These are phyloP conservation scores for Claviceps pazoutovae DNA, from an alignment of 2,329 filamentous ascomycete species.

Conservation along the genomic window DNA sequence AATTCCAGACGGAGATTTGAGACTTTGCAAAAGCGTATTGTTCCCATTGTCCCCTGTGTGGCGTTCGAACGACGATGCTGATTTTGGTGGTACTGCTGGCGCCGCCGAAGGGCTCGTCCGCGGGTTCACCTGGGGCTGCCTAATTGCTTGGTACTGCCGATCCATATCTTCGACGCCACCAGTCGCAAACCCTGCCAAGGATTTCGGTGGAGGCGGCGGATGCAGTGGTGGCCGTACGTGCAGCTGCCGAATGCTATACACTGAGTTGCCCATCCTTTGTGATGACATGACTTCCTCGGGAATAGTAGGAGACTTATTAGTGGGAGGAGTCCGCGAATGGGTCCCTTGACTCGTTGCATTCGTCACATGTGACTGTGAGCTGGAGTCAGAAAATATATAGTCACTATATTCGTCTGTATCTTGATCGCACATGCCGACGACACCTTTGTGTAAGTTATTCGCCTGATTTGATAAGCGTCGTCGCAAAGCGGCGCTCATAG, in stretches of 20 bases:
- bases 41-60: neutral
- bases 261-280: neutral
- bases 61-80: neutral
- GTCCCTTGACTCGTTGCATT: constrained; percentile 5
- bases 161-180: constrained; percentile 5
- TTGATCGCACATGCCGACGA: constrained; percentile 3
- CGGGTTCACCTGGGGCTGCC: neutral
- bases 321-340: constrained; percentile 4
- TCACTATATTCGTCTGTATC: constrained; percentile 6
- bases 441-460: constrained; percentile 2
- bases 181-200: neutral
- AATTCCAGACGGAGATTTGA: neutral
- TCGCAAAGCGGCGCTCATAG: neutral
- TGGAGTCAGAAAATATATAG: constrained; percentile 7
- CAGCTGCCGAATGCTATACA: constrained; percentile 1
- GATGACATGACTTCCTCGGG: constrained; percentile 6
- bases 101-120: neutral
- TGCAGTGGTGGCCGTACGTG: constrained; percentile 3
- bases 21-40: neutral
- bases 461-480: neutral
- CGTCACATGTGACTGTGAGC: constrained; percentile 7
- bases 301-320: constrained; percentile 7
- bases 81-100: neutral
- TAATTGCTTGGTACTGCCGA: constrained; percentile 5
- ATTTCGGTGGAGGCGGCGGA: neutral